A percentile compares a stretch with the other conserved stretches of the same genome.
phyloP scores from a whole-genome alignment of 1,284 basidiomycete species.

The Papiliotrema nemorosa region DNA sequence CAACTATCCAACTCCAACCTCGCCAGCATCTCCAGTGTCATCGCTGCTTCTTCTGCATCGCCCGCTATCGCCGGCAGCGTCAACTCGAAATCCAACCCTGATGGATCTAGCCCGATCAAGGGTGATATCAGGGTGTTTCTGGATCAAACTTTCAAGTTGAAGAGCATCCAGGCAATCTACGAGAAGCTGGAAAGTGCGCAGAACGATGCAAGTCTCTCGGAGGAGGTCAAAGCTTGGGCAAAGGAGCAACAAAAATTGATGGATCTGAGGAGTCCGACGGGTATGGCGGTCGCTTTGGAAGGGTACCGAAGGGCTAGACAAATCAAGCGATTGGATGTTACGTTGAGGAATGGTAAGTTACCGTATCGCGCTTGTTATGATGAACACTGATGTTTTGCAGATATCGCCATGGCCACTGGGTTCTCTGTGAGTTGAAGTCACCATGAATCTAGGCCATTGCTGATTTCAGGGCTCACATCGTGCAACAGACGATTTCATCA shows the following conservation, averaged over 20 bases:
- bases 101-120: constrained; percentile 58
- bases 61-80: constrained; percentile 54
- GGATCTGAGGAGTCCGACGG: constrained; percentile 76
- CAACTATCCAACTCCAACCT: constrained; percentile 36
- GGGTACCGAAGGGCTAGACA: constrained; percentile 68
- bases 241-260: constrained; percentile 62
- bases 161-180: constrained; percentile 68
- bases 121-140: constrained; percentile 68
- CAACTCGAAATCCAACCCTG: constrained; percentile 59
- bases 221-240: constrained; percentile 68
- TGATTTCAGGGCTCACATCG: constrained; percentile 46
- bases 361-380: constrained; percentile 55
- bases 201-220: constrained; percentile 45
- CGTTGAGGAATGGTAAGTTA: constrained; percentile 73
- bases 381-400: constrained; percentile 10
- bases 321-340: constrained; percentile 60
- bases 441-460: not conserved
- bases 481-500: constrained; percentile 73
- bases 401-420: constrained; percentile 37
- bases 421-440: constrained; percentile 14
- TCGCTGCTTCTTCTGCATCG: constrained; percentile 21
- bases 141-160: constrained; percentile 70
- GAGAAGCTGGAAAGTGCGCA: constrained; percentile 56
- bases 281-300: constrained; percentile 76
- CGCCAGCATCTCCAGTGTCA: constrained; percentile 21